Evolutionary conservation across 1,284 basidiomycete genomes (phyloP), one percentile per base, ranked within the genome.

Genomic region (Stygiomarasmius scandens): DNA sequence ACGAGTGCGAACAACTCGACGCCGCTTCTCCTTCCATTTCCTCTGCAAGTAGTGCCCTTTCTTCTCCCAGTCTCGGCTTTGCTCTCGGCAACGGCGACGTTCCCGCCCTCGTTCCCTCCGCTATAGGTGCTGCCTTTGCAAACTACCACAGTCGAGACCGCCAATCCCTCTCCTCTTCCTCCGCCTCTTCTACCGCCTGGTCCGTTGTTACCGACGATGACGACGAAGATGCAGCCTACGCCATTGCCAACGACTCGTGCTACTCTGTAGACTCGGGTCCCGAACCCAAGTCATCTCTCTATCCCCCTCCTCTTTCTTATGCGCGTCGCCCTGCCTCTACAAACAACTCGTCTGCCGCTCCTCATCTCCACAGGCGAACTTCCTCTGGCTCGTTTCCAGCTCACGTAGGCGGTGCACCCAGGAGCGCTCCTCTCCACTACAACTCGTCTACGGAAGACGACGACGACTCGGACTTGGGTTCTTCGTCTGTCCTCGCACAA

Each of bases 281-380:
- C 60, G 74, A 81, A 61, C 69, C 64, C 56, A 67, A 63, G 61
- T 66, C 72, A 49, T 74, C 77, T n/a, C 59, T 73, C 49, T 64
- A 56, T 70, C 50, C 65, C 72, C 47, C 41, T 64, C 71, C 32
- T 41, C 72, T 90, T 6, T 83, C 80, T 5, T 90, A 90, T 66
- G 80, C 86, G 56, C 85, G 89, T 56, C 79, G 84, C 8, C 89
- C 89, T 1, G 87, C 87, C 29, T 76, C 83, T 16, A 90, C 86
- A 50, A 90, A 91, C 74, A 83, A 84, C 64, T 80, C 77, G 46
- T 83, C 83, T 3, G 84, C 79, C 49, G 79, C 87, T 23, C 82
- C 86, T 54, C 74, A 78, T 54, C 72, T 84, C 52, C 81, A 85
- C 63, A 77, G 77, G 49, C 83, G 82, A 66, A 76, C 77, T 24